Evolutionary conservation across 1,284 basidiomycete species (phyloP), one percentile per base, ranked within the genome.

Genomic region (Cryptococcus wingfieldii): DNA sequence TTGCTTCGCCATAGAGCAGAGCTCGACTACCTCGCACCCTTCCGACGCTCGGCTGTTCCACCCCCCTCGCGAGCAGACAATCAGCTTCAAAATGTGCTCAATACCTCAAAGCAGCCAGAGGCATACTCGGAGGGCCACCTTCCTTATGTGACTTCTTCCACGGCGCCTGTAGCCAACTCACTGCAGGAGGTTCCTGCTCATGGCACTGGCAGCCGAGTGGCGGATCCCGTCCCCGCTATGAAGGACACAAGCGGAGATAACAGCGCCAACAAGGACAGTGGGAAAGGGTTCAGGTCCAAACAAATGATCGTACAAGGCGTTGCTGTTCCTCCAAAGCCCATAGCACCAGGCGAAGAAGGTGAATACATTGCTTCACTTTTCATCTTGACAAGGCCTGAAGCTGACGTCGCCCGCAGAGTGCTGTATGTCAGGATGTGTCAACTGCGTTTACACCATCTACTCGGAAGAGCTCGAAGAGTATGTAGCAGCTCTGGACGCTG

Each of bases 351-450:
- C 1, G 70, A 69, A 51, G 71, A 75, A 53, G 73, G 73, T 74
- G 31, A 53, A 67, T 23, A 23, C 23, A 23, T 23, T 23, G 23
- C 23, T 66, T 23, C 39, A 8, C 38, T 9, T 13, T 31, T 49
- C 34, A n/a, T 41, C 28, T 31, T 37, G 19, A 44, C 43, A 12
- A 18, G 19, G 34, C 5, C 34, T 57, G 3, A 38, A 16, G 13
- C 25, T 47, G 51, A 39, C 19, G 38, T 8, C n/a, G 18, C 23
- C 7, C 9, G 4, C 62, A 90, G 89, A 91, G 75, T 92, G 90
- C 74, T 93, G 90, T 77, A 92, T 91, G 89, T 90, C 88, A 9
- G 89, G 89, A 31, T 94, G 91, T 66, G 88, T 89, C 0, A 78
- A 91, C 38, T 94, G 91, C 73, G 88, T 93, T 7, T 88, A 93